Base-by-base conservation (phyloP, 2,329 filamentous ascomycete species). In the Arthrobotrys sphaeroides region DNA sequence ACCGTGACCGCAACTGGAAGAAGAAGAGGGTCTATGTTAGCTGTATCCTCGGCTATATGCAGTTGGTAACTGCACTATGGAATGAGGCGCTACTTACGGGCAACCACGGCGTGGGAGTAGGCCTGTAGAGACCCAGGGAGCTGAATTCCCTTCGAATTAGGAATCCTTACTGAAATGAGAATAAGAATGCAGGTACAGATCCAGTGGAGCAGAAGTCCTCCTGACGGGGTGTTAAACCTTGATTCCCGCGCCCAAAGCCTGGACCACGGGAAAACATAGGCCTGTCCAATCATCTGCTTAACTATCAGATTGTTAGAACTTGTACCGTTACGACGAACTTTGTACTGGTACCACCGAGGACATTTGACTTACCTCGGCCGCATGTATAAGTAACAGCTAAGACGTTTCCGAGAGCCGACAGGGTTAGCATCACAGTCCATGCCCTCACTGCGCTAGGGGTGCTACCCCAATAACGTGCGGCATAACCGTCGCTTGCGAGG, bases 211-310 rank as follows among this genome's bases (percentile, higher is more conserved):
- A 82, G 78, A 42, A 83, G 81, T 13, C 81, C 81, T 5, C 81
- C 81, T 4, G 80, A 79, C 0, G 82, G 82, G 0, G 82, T 81
- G 45, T 81, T 81, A 60, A 80, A 79, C 36, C 81, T 81, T 78
- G 81, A 82, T 72, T 82, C 81, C 69, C 80, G 81, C 18, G 81
- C 80, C 79, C 81, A 82, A 47, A 82, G 79, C 13, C 80, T 79
- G 2, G 82, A 81, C 66, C 80, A 82, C 3, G 82, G 82, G 57
- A 82, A 77, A 28, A 82, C 79, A 5, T 82, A 80, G 43, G 82
- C 78, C 62, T 83, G 82, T 9, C 81, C 81, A 22, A 83, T 80
- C 79, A 82, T 82, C 64, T 83, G 82, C 53, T 82, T 83, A 10
- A 83, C 79, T 59, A 62, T 65, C n/a, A n/a, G 45, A 13, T 18